phyloP scores from a whole-genome alignment of 2,329 filamentous ascomycete species.

The Geoglossum cookeanum region DNA sequence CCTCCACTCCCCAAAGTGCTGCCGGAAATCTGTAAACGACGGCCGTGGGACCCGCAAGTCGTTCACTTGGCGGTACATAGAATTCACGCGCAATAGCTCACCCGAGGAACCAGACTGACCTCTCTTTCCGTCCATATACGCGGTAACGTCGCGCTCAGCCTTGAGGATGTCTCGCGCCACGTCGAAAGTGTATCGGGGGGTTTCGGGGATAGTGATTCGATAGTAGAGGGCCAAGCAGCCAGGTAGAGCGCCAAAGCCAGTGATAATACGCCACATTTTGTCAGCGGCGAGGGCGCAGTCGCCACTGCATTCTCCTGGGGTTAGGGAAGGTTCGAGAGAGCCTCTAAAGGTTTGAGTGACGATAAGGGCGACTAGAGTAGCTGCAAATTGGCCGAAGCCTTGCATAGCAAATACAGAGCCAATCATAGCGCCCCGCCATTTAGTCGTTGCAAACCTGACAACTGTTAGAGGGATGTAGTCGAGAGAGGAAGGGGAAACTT shows the following conservation, averaged over 20 bases:
- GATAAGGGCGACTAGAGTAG: constrained; percentile 58
- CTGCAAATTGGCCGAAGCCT: constrained; percentile 59
- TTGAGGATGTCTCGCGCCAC: constrained; percentile 56
- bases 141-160: constrained; percentile 50
- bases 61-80: constrained; percentile 43
- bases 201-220: constrained; percentile 72
- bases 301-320: constrained; percentile 9
- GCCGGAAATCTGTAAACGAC: constrained; percentile 50
- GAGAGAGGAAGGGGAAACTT: constrained; percentile 16
- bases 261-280: constrained; percentile 72
- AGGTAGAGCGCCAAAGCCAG: constrained; percentile 64
- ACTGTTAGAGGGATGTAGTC: background rate
- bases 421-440: constrained; percentile 77
- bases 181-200: constrained; percentile 75
- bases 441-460: constrained; percentile 56
- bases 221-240: constrained; percentile 71
- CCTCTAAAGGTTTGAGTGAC: constrained; percentile 32
- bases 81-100: constrained; percentile 15
- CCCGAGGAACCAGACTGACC: constrained; percentile 23
- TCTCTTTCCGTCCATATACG: constrained; percentile 43
- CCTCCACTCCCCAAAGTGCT: constrained; percentile 51
- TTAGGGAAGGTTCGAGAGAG: background rate
- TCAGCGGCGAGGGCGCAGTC: constrained; percentile 47
- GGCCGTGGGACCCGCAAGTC: constrained; percentile 48
- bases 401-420: constrained; percentile 75